phyloP scores from a whole-genome alignment of 2,329 filamentous ascomycete species.

The Trichophyton verrucosum region DNA sequence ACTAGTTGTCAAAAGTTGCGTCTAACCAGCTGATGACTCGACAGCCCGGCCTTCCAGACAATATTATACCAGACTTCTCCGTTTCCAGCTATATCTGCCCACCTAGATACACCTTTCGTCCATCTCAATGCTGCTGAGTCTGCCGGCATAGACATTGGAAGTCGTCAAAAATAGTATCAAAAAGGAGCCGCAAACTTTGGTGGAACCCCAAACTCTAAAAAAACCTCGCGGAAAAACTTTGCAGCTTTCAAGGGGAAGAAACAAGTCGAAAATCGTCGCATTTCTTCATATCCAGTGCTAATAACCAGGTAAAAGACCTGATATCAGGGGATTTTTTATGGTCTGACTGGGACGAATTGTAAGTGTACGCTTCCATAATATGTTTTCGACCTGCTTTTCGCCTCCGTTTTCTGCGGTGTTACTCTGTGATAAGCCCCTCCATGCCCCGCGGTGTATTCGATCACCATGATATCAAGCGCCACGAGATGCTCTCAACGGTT shows the following conservation, averaged over 20 bases:
- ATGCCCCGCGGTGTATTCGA: not conserved
- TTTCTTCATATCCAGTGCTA: not conserved
- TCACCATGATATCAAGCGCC: not conserved
- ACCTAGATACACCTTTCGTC: too few species aligned
- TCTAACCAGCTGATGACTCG: too few species aligned
- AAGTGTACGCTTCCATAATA: not conserved
- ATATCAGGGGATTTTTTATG: not conserved
- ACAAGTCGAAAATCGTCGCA: not conserved
- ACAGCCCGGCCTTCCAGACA: too few species aligned
- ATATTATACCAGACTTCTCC: too few species aligned
- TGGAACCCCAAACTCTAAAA: not conserved
- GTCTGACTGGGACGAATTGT: not conserved
- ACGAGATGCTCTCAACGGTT: not conserved
- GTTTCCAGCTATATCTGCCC: too few species aligned
- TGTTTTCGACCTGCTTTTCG: not conserved
- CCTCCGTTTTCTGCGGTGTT: not conserved
- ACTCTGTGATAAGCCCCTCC: not conserved
- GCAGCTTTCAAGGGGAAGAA: not conserved
- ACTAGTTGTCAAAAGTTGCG: too few species aligned
- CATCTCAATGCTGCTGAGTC: too few species aligned
- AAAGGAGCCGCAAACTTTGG: not conserved
- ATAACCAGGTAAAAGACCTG: not conserved
- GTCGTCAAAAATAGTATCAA: not conserved
- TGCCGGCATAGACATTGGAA: too few species aligned
- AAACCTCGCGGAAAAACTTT: not conserved